A percentile compares a stretch with the other conserved stretches of the same genome.
Conservation (phyloP, 2,329 filamentous ascomycete species). For the Hypomyces perniciosus region DNA sequence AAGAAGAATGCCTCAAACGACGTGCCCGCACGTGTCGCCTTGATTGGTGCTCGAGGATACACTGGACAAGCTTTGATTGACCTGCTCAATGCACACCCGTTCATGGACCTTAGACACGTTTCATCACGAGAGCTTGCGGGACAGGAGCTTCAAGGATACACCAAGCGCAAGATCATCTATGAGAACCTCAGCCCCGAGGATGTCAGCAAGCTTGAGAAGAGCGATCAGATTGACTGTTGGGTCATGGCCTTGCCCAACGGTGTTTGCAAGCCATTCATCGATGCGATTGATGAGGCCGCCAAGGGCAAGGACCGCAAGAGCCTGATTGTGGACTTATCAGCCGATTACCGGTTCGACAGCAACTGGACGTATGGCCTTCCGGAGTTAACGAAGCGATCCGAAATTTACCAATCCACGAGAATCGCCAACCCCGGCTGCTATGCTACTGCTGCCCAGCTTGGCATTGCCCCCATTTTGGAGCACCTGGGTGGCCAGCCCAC, state of each 20-base stretch:
- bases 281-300: conserved; percentile 71
- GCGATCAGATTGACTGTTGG: conserved; percentile 88
- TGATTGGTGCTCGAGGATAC: conserved; percentile 90
- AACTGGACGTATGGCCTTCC: conserved; percentile 79
- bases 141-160: conserved; percentile 81
- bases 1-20: conserved; percentile 82
- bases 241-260: conserved; percentile 96
- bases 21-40: conserved; percentile 69
- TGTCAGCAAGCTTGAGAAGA: conserved; percentile 74
- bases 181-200: conserved; percentile 86
- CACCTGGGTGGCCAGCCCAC: conserved; percentile 72
- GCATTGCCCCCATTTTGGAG: conserved; percentile 74
- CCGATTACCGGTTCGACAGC: conserved; percentile 86
- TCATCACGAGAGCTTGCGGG: conserved; percentile 89
- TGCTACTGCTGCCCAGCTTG: conserved; percentile 85
- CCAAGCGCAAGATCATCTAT: conserved; percentile 86
- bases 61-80: conserved; percentile 87
- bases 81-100: conserved; percentile 79
- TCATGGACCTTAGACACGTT: conserved; percentile 85
- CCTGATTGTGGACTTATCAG: conserved; percentile 89
- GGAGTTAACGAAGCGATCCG: conserved; percentile 70
- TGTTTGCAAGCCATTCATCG: conserved; percentile 88
- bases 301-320: conserved; percentile 51
- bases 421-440: conserved; percentile 96
- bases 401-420: conserved; percentile 70